Evolutionary conservation across 2,329 filamentous ascomycete genomes (phyloP).

Genomic region (Dactylellina cionopaga): DNA sequence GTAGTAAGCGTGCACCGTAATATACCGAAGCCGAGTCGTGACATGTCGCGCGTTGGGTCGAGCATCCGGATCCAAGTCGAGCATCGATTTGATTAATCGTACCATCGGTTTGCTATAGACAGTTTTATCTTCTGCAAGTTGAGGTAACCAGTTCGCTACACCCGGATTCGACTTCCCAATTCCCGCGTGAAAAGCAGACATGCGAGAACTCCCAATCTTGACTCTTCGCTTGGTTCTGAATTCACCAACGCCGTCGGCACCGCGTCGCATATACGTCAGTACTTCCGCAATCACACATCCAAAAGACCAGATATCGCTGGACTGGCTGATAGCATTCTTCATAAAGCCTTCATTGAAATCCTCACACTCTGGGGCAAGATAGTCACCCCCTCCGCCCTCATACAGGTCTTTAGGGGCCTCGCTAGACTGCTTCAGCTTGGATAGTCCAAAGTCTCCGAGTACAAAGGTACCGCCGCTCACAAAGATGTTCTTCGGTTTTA

Average conservation of each 20-base stretch:
- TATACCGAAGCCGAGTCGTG: background rate
- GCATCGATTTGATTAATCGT: slow-evolving; percentile 14
- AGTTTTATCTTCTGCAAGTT: background rate
- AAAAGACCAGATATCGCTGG: slow-evolving; percentile 58
- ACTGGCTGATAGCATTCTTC: slow-evolving; percentile 43
- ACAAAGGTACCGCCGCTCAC: slow-evolving; percentile 55
- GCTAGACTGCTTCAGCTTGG: slow-evolving; percentile 33
- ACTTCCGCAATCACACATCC: slow-evolving; percentile 57
- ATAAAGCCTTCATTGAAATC: background rate
- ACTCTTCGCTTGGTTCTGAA: slow-evolving; percentile 12
- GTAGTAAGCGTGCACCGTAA: slow-evolving; percentile 6
- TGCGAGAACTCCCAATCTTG: slow-evolving; percentile 4
- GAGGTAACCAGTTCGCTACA: slow-evolving; percentile 2
- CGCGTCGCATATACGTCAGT: slow-evolving; percentile 48
- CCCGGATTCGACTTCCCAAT: background rate
- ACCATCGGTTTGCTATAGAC: background rate
- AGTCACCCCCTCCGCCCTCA: slow-evolving; percentile 46
- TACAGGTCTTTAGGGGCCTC: slow-evolving; percentile 50
- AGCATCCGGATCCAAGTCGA: slow-evolving; percentile 1
- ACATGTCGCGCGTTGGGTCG: slow-evolving; percentile 18
- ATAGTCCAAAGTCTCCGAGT: slow-evolving; percentile 58
- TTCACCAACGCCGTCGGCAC: background rate
- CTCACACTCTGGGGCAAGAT: slow-evolving; percentile 57
- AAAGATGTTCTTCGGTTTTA: slow-evolving; percentile 58
- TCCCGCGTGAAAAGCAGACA: slow-evolving; percentile 18